Evolutionary conservation across 2,329 filamentous ascomycete species (phyloP).

Genomic region (Tricladium varicosporioides): DNA sequence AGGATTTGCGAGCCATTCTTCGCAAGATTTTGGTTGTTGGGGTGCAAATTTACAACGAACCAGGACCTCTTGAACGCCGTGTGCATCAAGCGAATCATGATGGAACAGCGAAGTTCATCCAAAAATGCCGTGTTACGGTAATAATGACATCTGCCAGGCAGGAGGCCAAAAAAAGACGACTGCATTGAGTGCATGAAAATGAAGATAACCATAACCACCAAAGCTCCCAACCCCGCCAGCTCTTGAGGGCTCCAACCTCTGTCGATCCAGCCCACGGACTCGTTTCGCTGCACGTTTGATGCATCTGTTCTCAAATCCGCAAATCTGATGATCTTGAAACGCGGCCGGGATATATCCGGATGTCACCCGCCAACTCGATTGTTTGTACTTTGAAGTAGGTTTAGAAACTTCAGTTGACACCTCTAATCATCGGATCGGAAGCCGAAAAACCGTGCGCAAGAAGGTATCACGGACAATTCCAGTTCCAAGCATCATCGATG

Average conservation of each 20-base stretch:
- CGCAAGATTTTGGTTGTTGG: background rate
- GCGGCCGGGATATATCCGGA: conserved; percentile 1
- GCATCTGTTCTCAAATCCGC: conserved; percentile 1
- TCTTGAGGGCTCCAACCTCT: background rate
- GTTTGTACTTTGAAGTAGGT: too few relatives aligned
- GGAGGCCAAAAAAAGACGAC: background rate
- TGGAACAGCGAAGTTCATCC: background rate
- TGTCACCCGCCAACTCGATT: background rate
- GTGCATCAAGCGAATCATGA: background rate
- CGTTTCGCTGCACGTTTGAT: background rate
- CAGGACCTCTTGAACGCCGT: background rate
- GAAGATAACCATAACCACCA: background rate
- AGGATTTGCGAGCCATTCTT: background rate
- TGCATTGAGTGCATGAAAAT: background rate
- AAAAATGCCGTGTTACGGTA: background rate
- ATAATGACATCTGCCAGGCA: background rate
- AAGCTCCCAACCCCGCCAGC: background rate
- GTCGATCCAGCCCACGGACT: background rate
- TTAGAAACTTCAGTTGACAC: background rate
- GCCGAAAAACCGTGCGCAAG: too few relatives aligned
- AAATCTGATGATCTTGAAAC: conserved; percentile 3
- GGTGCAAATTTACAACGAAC: background rate
- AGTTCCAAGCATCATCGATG: too few relatives aligned
- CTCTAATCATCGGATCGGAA: background rate
- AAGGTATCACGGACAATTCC: too few relatives aligned